Evolutionary conservation across 441 rosid genomes (phyloP), one percentile per base, ranked within the genome.

Genomic region (Melastoma candidum): DNA sequence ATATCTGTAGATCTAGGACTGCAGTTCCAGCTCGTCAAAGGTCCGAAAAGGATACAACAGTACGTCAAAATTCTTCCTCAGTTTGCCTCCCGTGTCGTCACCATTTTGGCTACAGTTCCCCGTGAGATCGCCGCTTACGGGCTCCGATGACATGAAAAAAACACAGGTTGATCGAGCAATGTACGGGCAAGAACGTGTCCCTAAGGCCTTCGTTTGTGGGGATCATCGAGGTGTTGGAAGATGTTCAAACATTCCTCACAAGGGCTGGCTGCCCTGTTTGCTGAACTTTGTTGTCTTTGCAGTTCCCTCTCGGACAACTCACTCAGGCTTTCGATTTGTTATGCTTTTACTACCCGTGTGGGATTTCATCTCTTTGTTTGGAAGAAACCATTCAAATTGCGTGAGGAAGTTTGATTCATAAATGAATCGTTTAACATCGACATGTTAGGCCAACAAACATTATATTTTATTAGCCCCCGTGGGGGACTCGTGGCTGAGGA

Each of bases 1-100:
- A 46, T 14, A 32, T 60, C 66, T 9, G 61, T 60, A 24, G 64
- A 65, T 65, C 75, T 68, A n/a, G 61, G 62, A 53, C 72, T 63
- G 0, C 74, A 64, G 65, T 71, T 79, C 52, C 75, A 39, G 32
- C 41, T 61, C 12, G 73, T 79, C 60, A 73, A 76, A 29, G 75
- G 76, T 49, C 75, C 82, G 1, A 58, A 56, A 41, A 67, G 75
- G 61, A 63, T 82, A 68, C 70, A 70, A 57, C 67, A 74, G 83
- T 50, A 57, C 6, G 44, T 2, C 12, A 17, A 12, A 10, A 58
- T 44, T 55, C 26, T 14, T 12, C 9, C 46, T 14, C 49, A 24
- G 22, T 54, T 43, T 39, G 11, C 5, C 26, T 8, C 26, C 41
- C 27, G 41, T 3, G 7, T 29, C 24, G 2, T 24, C 2, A 32